A percentile compares a stretch with the other conserved stretches of the same genome.
phyloP scores from a whole-genome alignment of 345 rosid species.

The Heritiera littoralis region DNA sequence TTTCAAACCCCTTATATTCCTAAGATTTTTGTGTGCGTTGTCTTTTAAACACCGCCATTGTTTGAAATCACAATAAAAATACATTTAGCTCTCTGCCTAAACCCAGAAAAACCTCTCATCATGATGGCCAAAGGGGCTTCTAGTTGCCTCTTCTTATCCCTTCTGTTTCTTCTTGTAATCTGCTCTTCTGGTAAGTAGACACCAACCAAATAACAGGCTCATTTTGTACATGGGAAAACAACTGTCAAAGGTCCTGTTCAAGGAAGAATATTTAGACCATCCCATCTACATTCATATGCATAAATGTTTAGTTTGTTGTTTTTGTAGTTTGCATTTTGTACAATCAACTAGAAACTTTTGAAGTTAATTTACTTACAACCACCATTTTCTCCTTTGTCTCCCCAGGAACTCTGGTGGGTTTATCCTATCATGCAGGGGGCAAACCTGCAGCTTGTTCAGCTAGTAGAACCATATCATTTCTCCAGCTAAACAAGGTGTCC shows the following conservation, averaged over 20 bases:
- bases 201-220: not conserved
- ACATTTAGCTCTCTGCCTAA: constrained; percentile 31
- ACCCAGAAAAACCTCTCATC: constrained; percentile 25
- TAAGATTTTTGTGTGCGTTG: not conserved
- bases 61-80: constrained; percentile 1
- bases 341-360: not conserved
- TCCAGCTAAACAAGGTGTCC: constrained; percentile 30
- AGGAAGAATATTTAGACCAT: not conserved
- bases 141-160: constrained; percentile 34
- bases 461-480: constrained; percentile 24
- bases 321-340: not conserved
- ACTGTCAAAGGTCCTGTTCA: not conserved
- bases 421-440: constrained; percentile 29
- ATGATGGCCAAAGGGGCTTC: constrained; percentile 50
- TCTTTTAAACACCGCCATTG: not conserved
- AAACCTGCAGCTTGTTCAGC: constrained; percentile 21
- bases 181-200: constrained; percentile 41
- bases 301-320: not conserved
- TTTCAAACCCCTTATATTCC: not conserved
- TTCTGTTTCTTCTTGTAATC: constrained; percentile 40
- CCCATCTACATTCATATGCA: not conserved
- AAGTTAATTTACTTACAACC: not conserved
- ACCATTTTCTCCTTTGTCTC: not conserved
- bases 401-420: constrained; percentile 43
- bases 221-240: not conserved